Base-by-base conservation (phyloP, 257 asterid species). In the Echium plantagineum region DNA sequence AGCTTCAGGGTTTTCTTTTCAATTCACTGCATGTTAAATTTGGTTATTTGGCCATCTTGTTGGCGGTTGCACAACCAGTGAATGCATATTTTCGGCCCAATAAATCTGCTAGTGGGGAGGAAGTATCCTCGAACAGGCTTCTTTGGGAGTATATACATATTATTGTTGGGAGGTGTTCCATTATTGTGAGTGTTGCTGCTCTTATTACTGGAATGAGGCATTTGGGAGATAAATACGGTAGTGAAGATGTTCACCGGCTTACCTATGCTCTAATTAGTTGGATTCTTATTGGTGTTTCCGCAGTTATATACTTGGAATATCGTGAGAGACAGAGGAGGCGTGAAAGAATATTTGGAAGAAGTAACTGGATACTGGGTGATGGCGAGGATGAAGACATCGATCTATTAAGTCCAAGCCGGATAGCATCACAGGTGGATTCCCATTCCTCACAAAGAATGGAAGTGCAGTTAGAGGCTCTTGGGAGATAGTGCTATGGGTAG, bases 31-130 rank as follows among this genome's bases (percentile, higher is more conserved):
- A 93, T 9, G 97, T 83, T 21, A 93, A 88, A 75, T 78, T 89
- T 67, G 98, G 98, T 42, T 72, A 89, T 86, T 70, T 83, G 65
- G 98, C 89, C 10, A 84, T 89, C 71, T 21, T 83, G 30, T 76
- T 93, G 70, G 89, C 73, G 20, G 82, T 77, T 63, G 83, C 85
- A 55, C 98, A 93, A 56, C 98, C 96, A 9, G 55, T 81, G 71
- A 89, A 86, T 64, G 97, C 97, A 51, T 85, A 83, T 77, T 63
- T 93, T 21, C 76, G 98, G 75, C 97, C 98, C 53, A 86, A 84
- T 78, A 86, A 80, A 71, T 82, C 94, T 18, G 71, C 66, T 12
- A 62, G 17, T 21, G 94, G 76, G 46, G 96, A 85, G 72, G 80
- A 72, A 67, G 68, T 66, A 42, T 77, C 87, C 24, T 48, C 65